Conservation (phyloP, 2,329 filamentous ascomycete species). For the Curvularia sp. region DNA sequence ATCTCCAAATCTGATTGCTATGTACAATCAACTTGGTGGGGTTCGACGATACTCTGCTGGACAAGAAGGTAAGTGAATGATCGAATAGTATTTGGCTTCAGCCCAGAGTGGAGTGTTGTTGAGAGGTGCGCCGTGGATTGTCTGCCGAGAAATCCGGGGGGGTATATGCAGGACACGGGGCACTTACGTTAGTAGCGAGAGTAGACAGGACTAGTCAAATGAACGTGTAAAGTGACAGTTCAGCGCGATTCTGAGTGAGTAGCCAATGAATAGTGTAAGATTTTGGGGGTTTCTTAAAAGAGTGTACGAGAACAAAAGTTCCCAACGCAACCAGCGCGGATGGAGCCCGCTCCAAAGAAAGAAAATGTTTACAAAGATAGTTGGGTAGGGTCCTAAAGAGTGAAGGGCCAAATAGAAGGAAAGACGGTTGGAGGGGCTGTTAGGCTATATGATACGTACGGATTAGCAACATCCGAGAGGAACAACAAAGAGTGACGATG, state of each 20-base stretch:
- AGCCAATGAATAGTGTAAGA: constrained; percentile 34
- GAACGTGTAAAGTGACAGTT: constrained; percentile 48
- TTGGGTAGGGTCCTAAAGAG: constrained; percentile 47
- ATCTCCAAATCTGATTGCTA: constrained; percentile 45
- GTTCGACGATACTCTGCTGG: constrained; percentile 30
- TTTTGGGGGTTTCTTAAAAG: constrained; percentile 39
- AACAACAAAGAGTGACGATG: constrained; percentile 41
- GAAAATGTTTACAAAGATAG: constrained; percentile 43
- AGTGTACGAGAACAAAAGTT: constrained; percentile 49
- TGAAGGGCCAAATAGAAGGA: constrained; percentile 50
- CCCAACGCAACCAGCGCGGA: constrained; percentile 50
- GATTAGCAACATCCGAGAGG: constrained; percentile 42
- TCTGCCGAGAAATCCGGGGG: constrained; percentile 25
- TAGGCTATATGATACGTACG: constrained; percentile 48
- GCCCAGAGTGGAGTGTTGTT: constrained; percentile 29
- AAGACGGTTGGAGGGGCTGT: constrained; percentile 39
- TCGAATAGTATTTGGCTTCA: constrained; percentile 26
- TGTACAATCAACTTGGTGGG: constrained; percentile 32
- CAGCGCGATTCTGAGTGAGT: constrained; percentile 41
- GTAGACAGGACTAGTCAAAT: constrained; percentile 37
- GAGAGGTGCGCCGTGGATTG: constrained; percentile 28
- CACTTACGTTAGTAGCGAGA: constrained; percentile 41
- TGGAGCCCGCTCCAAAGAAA: constrained; percentile 49
- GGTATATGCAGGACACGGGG: constrained; percentile 30
- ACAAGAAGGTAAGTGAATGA: constrained; percentile 37